Conservation (phyloP, 108 stramenopile genomes). For the Cyclotella choctawhatcheeana region DNA sequence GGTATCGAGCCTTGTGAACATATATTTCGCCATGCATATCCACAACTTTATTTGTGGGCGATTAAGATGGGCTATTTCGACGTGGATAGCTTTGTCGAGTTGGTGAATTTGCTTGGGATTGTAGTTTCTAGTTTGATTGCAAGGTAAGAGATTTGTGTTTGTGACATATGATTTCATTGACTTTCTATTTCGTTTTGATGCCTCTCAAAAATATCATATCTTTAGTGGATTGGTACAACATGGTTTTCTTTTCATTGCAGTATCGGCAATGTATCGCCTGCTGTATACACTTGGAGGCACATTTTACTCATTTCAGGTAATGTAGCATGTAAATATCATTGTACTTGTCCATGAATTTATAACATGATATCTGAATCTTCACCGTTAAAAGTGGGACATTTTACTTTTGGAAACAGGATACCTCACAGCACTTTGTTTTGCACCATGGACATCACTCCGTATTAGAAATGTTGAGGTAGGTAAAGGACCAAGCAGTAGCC, state of each 20-base stretch:
- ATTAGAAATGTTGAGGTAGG: not conserved
- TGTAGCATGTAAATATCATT: not conserved
- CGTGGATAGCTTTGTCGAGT: constrained; percentile 48
- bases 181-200: too few relatives aligned
- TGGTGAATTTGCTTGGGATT: constrained; percentile 43
- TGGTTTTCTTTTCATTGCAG: constrained; percentile 31
- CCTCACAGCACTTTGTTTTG: constrained; percentile 53
- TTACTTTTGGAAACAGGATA: constrained; percentile 69
- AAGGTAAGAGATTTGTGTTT: constrained; percentile 18
- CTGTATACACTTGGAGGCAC: constrained; percentile 40
- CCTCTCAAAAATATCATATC: too few relatives aligned
- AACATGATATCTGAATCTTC: too few relatives aligned
- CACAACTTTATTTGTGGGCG: constrained; percentile 15
- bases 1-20: constrained; percentile 51
- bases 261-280: constrained; percentile 48
- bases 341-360: too few relatives aligned
- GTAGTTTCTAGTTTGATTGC: constrained; percentile 35
- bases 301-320: constrained; percentile 76
- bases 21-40: constrained; percentile 20
- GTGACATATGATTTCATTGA: not conserved
- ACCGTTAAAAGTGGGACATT: constrained; percentile 80
- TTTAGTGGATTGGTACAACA: constrained; percentile 49
- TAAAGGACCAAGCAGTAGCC: not conserved
- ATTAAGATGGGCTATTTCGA: constrained; percentile 30
- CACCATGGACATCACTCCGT: constrained; percentile 39